phyloP scores from a whole-genome alignment of 371 early-diverging fungal species.

The Nematocida sp. region DNA sequence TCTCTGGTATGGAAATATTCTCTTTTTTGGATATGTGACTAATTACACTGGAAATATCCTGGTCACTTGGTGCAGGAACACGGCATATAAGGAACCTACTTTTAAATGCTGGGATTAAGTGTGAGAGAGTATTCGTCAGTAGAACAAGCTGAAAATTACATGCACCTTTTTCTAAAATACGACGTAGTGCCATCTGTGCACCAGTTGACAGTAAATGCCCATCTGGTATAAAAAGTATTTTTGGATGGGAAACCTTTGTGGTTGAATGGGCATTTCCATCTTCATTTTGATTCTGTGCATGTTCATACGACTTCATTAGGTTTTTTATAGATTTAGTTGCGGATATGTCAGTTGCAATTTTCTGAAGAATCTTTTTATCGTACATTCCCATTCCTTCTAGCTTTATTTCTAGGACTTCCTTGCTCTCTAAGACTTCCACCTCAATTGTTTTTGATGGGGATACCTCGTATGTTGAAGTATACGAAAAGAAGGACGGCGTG shows the following conservation, averaged over 20 bases:
- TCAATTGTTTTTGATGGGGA: slow-evolving; percentile 79
- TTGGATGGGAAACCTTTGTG: not conserved
- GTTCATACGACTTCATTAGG: slow-evolving; percentile 28
- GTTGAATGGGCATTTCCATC: not conserved
- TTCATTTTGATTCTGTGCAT: not conserved
- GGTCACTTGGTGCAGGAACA: slow-evolving; percentile 76
- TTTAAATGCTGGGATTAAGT: slow-evolving; percentile 88
- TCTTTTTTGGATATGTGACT: slow-evolving; percentile 53
- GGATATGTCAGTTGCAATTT: slow-evolving; percentile 90
- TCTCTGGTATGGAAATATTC: slow-evolving; percentile 34
- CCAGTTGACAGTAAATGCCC: slow-evolving; percentile 85
- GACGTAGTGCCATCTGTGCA: slow-evolving; percentile 92
- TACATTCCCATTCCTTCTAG: slow-evolving; percentile 79
- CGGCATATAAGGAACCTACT: slow-evolving; percentile 87
- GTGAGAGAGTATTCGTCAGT: slow-evolving; percentile 81
- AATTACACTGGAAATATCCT: slow-evolving; percentile 72
- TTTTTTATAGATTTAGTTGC: slow-evolving; percentile 89
- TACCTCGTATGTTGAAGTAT: slow-evolving; percentile 87
- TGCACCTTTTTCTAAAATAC: slow-evolving; percentile 98
- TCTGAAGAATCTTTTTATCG: slow-evolving; percentile 90
- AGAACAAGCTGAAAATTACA: slow-evolving; percentile 83
- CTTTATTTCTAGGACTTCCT: slow-evolving; percentile 65
- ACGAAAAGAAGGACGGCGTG: slow-evolving; percentile 70
- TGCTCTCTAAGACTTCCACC: slow-evolving; percentile 63
- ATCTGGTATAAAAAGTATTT: slow-evolving; percentile 87